Evolutionary conservation across 2,329 filamentous ascomycete genomes (phyloP).

Genomic region (Alternaria arbusti): DNA sequence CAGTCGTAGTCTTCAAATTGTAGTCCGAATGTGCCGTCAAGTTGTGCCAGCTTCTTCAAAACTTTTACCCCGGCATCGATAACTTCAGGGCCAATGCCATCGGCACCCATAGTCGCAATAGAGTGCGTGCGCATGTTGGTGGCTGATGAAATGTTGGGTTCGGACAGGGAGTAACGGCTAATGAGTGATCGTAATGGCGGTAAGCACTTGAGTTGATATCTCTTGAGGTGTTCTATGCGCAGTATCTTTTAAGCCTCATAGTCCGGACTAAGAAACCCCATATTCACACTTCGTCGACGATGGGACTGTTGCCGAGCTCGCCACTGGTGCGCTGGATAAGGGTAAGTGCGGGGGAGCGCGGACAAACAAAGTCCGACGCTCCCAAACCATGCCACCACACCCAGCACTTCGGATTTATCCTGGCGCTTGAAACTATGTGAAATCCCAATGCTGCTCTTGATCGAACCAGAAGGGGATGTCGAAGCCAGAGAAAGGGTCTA

Average conservation of each 20-base stretch:
- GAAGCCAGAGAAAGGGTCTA: slow-evolving; percentile 42
- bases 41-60: slow-evolving; percentile 60
- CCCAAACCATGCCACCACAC: not conserved
- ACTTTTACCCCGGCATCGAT: slow-evolving; percentile 68
- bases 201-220: not conserved
- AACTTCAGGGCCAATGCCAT: slow-evolving; percentile 74
- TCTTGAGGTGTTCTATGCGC: not conserved
- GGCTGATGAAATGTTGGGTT: slow-evolving; percentile 25
- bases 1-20: slow-evolving; percentile 70
- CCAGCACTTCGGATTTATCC: not conserved
- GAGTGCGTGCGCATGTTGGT: slow-evolving; percentile 31
- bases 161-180: not conserved
- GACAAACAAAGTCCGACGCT: slow-evolving; percentile 28
- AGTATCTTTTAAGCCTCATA: not conserved
- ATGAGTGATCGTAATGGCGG: not conserved
- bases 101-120: slow-evolving; percentile 64
- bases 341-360: slow-evolving; percentile 19
- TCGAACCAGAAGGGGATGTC: slow-evolving; percentile 48
- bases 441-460: slow-evolving; percentile 41
- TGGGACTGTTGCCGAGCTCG: not conserved
- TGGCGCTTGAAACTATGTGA: slow-evolving; percentile 17
- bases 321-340: not conserved
- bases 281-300: not conserved
- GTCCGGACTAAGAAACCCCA: not conserved
- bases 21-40: slow-evolving; percentile 64